phyloP scores from a whole-genome alignment of 1,284 basidiomycete species.

The Amylostereum areolatum region DNA sequence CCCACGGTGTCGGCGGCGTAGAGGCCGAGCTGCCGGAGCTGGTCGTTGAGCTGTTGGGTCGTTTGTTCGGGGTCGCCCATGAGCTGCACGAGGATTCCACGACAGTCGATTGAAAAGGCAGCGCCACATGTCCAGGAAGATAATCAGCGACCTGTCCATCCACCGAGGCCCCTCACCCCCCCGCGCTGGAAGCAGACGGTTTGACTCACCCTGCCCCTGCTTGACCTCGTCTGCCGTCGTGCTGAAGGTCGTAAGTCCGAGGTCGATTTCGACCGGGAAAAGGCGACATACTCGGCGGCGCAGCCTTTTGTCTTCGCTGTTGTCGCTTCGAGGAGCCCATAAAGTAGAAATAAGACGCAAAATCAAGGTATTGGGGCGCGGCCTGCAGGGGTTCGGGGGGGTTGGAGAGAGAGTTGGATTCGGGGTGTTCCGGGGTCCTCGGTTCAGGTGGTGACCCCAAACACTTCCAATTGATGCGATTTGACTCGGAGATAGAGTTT shows the following conservation, averaged over 20 bases:
- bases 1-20: constrained; percentile 77
- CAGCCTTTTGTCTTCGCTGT: constrained; percentile 17
- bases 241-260: neutral
- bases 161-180: constrained; percentile 10
- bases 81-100: constrained; percentile 28
- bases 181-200: constrained; percentile 12
- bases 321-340: constrained; percentile 29
- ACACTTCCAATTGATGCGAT: too few species aligned
- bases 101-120: neutral
- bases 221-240: constrained; percentile 41
- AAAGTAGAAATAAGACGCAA: too few species aligned
- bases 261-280: neutral
- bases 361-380: too few species aligned
- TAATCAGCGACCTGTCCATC: constrained; percentile 9
- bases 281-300: constrained; percentile 26
- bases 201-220: constrained; percentile 46
- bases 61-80: constrained; percentile 61
- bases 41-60: constrained; percentile 57
- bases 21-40: constrained; percentile 67
- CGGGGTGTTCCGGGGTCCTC: too few species aligned
- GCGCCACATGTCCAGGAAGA: constrained; percentile 7
- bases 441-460: too few species aligned
- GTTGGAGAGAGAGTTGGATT: too few species aligned
- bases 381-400: too few species aligned
- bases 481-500: too few species aligned